Evolutionary conservation across 768 basidiomycete genomes (phyloP).

Genomic region (Rhizopogon vesiculosus): DNA sequence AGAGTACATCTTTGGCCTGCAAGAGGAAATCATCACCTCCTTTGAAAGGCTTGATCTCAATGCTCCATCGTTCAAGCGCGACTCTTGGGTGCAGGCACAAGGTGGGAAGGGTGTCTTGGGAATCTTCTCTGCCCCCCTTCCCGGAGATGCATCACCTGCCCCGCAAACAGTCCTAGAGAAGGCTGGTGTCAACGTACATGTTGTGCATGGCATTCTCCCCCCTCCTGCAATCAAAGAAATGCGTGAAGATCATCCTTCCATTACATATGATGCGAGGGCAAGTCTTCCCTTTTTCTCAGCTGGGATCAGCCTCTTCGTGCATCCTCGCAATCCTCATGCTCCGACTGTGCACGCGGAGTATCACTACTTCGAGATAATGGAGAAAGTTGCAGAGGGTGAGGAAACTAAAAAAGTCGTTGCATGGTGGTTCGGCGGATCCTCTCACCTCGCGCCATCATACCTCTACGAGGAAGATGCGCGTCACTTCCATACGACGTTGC

Average conservation of each 20-base stretch:
- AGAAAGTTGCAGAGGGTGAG: constrained; percentile 33
- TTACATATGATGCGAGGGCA: constrained; percentile 56
- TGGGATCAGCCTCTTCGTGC: constrained; percentile 88
- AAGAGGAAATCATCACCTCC: constrained; percentile 70
- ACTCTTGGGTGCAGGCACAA: constrained; percentile 69
- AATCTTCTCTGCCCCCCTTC: constrained; percentile 56
- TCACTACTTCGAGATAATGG: constrained; percentile 92
- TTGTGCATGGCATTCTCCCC: constrained; percentile 85
- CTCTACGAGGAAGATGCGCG: constrained; percentile 81
- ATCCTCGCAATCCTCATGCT: constrained; percentile 89
- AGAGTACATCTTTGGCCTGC: constrained; percentile 69
- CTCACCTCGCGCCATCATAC: constrained; percentile 92
- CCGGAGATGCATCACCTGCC: constrained; percentile 28
- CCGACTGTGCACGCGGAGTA: constrained; percentile 96
- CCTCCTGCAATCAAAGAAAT: constrained; percentile 90
- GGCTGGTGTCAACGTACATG: constrained; percentile 91
- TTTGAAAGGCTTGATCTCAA: constrained; percentile 77
- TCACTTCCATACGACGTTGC: constrained; percentile 82
- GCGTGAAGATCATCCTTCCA: constrained; percentile 83
- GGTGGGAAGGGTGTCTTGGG: constrained; percentile 76
- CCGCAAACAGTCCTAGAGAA: constrained; percentile 74
- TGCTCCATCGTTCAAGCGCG: constrained; percentile 74
- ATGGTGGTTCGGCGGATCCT: constrained; percentile 99
- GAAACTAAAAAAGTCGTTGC: constrained; percentile 56
- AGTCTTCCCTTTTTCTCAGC: constrained; percentile 91